Evolutionary conservation across 73 alveolate species (phyloP), one percentile per base, ranked within the genome.

Genomic region (Symbiodinium natans): DNA sequence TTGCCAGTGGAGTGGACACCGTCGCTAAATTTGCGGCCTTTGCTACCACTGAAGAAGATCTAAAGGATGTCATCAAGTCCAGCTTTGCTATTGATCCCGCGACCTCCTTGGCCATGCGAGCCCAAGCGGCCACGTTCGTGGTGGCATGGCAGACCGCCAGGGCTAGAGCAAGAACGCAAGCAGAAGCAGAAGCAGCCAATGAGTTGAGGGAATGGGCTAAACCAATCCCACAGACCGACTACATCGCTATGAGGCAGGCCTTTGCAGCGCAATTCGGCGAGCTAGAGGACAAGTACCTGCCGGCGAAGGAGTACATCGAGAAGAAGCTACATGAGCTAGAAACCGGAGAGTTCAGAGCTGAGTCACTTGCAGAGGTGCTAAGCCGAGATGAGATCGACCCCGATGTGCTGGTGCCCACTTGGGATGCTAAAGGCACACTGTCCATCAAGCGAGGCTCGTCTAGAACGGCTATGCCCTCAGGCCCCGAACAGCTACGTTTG

Each of bases 301-400:
- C 82, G 13, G 2, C 93, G n/a, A 84, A 84, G 93, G 93, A 84
- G 54, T 84, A 84, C 80, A 4, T 84, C 13, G 93, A 84, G 93
- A 84, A 84, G 93, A 84, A 84, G 68, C 48, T 84, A 29, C 46
- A 29, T 15, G 93, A 84, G 80, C 42, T 84, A 1, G 92, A 82
- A 25, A 29, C 73, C 1, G 92, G 92, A 2, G 92, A 82, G 11
- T 82, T 33, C 73, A 15, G 92, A 39, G 92, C 92, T 8, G 92
- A 82, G 23, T 39, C 19, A 5, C 25, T 82, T 23, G 8, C 68
- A 2, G 92, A 82, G 29, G 92, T 82, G 29, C 41, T 82, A 11
- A 21, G 42, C 6, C 9, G 41, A 25, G 92, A 82, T 5, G 92
- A 82, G 29, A 19, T 41, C 13, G 92, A 82, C 6, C 92, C 92